Base-by-base conservation (phyloP, 352 stramenopile species). In the Phytopythium oedochilum region DNA sequence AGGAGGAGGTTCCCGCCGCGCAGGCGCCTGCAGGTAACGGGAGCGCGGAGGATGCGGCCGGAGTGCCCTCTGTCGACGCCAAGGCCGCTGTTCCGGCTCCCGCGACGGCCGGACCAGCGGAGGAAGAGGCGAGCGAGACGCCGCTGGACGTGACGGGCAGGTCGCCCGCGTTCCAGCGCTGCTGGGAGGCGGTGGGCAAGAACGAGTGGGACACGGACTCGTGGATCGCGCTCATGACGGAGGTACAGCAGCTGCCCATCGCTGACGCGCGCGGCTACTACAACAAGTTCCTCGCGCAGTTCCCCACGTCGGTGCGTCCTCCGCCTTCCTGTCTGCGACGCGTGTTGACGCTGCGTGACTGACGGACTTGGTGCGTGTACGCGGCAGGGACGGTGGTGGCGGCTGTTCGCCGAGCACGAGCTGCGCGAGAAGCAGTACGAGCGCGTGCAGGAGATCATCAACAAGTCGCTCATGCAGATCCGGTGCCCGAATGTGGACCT, bases 381-480 rank as follows among this genome's bases (percentile, higher is more conserved):
- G 32, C 29, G 5, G 29, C 9, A 81, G 69, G 86, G 84, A 4
- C 81, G 79, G 39, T 94, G 84, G 83, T 96, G 86, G 86, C 92
- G 91, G 48, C 68, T 90, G 34, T 93, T 86, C 35, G 83, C 86
- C 2, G 86, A 94, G 62, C 86, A 96, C 57, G 86, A 96, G 58
- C 59, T 94, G 42, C 73, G 77, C 17, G 84, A 92, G 49, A 91
- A 93, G 55, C 66, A 96, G 43, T 92, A 92, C 49, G 80, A 93
- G 47, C 83, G 83, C 51, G 86, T 94, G 22, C 86, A 92, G 55
- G 80, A 86, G 53, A 90, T 96, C 62, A 91, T 96, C 48, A 88
- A 90, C 63, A 92, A 90, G 66, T 91, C 83, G 54, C 77, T 96
- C 31, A 89, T 93, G 75, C 71, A 92, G 65, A 57, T 93, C 42